Conservation (phyloP, 1,139 yeast species). For the Williopsis jadinii region DNA sequence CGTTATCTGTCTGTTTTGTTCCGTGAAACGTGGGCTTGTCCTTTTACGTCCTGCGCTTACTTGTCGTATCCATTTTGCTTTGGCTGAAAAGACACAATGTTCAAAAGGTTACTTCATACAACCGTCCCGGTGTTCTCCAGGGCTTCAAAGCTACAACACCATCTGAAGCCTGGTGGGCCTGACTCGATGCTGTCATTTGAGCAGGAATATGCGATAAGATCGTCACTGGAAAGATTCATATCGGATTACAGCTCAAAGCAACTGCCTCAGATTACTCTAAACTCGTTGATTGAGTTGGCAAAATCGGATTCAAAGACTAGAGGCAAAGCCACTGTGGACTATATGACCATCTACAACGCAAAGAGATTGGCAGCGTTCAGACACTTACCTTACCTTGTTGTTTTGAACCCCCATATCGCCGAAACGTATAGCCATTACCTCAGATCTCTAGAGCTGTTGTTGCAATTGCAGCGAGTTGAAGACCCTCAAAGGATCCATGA, state of each 20-base stretch:
- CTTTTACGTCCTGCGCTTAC: no score
- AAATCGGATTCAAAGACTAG: constrained; percentile 29
- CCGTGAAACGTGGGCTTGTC: no score
- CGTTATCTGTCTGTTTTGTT: no score
- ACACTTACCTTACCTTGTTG: constrained; percentile 72
- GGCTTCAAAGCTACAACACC: constrained; percentile 17
- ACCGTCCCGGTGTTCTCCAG: not conserved
- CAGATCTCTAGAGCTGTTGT: constrained; percentile 58
- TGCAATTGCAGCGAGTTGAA: constrained; percentile 27
- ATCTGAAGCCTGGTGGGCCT: constrained; percentile 8
- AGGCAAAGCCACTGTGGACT: constrained; percentile 36
- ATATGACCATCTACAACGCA: constrained; percentile 36
- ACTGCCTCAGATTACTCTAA: constrained; percentile 42
- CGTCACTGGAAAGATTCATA: constrained; percentile 45
- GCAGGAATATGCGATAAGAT: constrained; percentile 42
- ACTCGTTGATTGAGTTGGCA: constrained; percentile 35
- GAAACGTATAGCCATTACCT: constrained; percentile 69
- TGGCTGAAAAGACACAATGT: no score
- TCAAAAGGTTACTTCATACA: no score
- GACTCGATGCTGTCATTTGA: constrained; percentile 15
- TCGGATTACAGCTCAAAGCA: constrained; percentile 40
- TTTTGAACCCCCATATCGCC: constrained; percentile 86
- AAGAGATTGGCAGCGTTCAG: constrained; percentile 59
- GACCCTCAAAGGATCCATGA: constrained; percentile 36
- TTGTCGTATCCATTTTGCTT: no score